Evolutionary conservation across 805 yeast genomes (phyloP).

Genomic region (Nakazawaea ernobii): DNA sequence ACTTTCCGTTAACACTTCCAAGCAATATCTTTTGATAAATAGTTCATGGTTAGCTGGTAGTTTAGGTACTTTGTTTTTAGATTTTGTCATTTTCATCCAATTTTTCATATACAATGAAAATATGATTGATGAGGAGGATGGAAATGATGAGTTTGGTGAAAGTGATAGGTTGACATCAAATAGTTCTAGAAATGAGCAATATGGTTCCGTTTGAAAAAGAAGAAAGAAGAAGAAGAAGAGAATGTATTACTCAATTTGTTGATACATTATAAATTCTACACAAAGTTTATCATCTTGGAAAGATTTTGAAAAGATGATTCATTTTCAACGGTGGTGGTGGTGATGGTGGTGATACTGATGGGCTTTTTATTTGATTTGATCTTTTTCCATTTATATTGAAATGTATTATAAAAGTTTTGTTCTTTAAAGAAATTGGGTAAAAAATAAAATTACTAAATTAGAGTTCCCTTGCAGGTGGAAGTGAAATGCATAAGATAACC

Average conservation of each 20-base stretch:
- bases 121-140: slow-evolving; percentile 21
- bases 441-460: too few species aligned
- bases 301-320: neutral
- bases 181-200: neutral
- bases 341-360: too few species aligned
- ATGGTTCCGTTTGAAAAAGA: neutral
- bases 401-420: too few species aligned
- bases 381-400: too few species aligned
- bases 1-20: slow-evolving; percentile 64
- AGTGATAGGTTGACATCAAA: neutral
- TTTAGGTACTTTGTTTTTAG: slow-evolving; percentile 79
- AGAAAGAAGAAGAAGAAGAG: too few species aligned
- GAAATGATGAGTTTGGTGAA: slow-evolving; percentile 13
- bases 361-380: too few species aligned
- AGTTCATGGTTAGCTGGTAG: slow-evolving; percentile 93
- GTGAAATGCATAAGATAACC: too few species aligned
- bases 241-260: neutral
- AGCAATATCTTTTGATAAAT: slow-evolving; percentile 69
- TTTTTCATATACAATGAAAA: slow-evolving; percentile 67
- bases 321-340: too few species aligned
- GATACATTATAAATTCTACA: neutral
- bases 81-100: slow-evolving; percentile 78
- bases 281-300: too few species aligned
- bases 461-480: too few species aligned
- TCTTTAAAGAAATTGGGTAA: too few species aligned